Evolutionary conservation across 768 basidiomycete species (phyloP).

Genomic region (Pholiota molesta): DNA sequence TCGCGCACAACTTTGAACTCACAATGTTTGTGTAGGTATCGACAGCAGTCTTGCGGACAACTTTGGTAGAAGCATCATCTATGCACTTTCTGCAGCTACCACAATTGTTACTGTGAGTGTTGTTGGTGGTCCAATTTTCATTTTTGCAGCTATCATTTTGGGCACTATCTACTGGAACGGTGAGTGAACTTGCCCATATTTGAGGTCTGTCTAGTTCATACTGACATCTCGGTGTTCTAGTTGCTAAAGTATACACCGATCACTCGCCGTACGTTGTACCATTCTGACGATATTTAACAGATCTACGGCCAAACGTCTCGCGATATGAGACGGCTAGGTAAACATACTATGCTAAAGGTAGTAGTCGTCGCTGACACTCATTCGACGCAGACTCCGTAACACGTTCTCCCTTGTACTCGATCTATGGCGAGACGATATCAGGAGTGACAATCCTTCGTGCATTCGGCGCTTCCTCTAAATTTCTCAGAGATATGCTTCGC

Average conservation of each 20-base stretch:
- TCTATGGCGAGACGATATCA: slow-evolving; percentile 48
- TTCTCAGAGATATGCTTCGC: slow-evolving; percentile 81
- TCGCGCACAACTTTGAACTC: not conserved
- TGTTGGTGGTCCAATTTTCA: slow-evolving; percentile 78
- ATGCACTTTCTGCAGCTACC: slow-evolving; percentile 70
- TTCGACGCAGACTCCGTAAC: slow-evolving; percentile 33
- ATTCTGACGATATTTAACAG: slow-evolving; percentile 23
- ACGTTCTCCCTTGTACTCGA: slow-evolving; percentile 44
- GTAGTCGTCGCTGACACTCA: not conserved
- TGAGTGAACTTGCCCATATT: slow-evolving; percentile 31
- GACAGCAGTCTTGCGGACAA: slow-evolving; percentile 85
- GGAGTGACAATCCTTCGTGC: slow-evolving; percentile 63
- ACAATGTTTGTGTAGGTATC: slow-evolving; percentile 63
- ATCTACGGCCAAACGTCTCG: slow-evolving; percentile 73
- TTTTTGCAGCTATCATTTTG: slow-evolving; percentile 59
- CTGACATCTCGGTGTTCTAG: slow-evolving; percentile 21
- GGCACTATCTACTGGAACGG: slow-evolving; percentile 73
- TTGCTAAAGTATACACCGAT: slow-evolving; percentile 35
- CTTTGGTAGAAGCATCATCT: slow-evolving; percentile 78
- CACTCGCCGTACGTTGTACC: not conserved
- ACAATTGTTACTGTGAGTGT: slow-evolving; percentile 76
- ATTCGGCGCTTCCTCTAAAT: slow-evolving; percentile 88
- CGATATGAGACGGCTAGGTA: slow-evolving; percentile 81
- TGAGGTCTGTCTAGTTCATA: not conserved
- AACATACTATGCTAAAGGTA: slow-evolving; percentile 18